Conservation (phyloP, 2,329 filamentous ascomycete species). For the Cryphonectria nitschkei region DNA sequence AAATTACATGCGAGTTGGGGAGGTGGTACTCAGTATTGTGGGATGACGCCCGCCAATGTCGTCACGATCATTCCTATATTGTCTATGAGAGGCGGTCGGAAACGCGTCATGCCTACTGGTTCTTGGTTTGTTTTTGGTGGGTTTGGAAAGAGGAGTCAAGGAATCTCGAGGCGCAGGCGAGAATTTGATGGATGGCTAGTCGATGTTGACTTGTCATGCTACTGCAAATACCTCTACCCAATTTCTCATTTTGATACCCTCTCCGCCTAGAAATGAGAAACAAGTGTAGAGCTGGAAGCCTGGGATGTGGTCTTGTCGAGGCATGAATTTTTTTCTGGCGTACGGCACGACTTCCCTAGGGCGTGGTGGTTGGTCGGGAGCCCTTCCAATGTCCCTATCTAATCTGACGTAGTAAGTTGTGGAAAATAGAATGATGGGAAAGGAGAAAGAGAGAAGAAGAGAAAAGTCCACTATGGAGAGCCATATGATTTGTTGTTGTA, state of each 20-base stretch:
- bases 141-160: not conserved
- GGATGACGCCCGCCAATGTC: constrained; percentile 9
- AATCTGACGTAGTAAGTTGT: not conserved
- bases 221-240: not conserved
- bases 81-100: constrained; percentile 4
- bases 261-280: not conserved
- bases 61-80: constrained; percentile 21
- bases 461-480: not conserved
- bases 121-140: not conserved
- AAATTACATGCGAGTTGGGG: not conserved
- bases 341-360: not conserved
- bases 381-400: not conserved
- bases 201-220: not conserved
- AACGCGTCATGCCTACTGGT: not conserved
- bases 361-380: not conserved
- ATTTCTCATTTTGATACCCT: not conserved
- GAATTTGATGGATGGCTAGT: not conserved
- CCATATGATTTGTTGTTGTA: too few relatives aligned
- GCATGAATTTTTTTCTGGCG: not conserved
- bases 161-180: constrained; percentile 1
- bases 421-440: not conserved
- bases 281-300: not conserved
- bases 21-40: not conserved
- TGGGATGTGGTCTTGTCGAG: not conserved
- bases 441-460: too few relatives aligned